Evolutionary conservation across 139 green algal genomes (phyloP), one percentile per base, ranked within the genome.

Genomic region (Eudorina sp.): DNA sequence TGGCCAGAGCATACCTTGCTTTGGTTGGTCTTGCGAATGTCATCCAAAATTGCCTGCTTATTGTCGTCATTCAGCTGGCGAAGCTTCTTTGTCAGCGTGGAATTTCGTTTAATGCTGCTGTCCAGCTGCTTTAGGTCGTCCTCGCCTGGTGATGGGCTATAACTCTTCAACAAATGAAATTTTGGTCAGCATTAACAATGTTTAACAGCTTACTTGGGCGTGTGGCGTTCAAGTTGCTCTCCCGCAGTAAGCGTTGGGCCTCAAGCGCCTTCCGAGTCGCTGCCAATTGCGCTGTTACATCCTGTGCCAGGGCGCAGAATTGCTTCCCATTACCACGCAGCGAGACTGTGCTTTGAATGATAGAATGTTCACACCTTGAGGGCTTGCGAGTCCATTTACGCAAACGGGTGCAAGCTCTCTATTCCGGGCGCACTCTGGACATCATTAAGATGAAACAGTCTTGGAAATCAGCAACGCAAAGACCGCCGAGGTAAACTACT

Each of bases 31-130:
- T 94, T 95, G 0, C 48, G 19, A 14, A 98, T 93, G 43, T 99
- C 97, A 25, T 95, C 90, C 38, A 96, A 86, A n/a, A 98, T 53
- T 5, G 83, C 55, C 9, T 83, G 60, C 29, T 83, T 83, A n/a
- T 89, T 93, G 38, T 98, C 96, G 43, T 97, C 94, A 4, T 80
- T 94, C n/a, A 99, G 62, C 60, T 82, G 40, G 29, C 88, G 84
- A 45, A 99, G 92, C 90, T 97, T 98, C 86, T 98, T 97, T 29
- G 97, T 96, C 11, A 99, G 81, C 0, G 95, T 94, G 0, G 92
- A 96, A 91, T 99, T 99, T 53, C 93, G 92, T 90, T 99, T 99
- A 48, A 99, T 95, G 89, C 93, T 97, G 40, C 93, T 96, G 89
- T 99, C 98, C 31, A 97, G 91, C 62, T 83, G 72, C 31, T 93